These are phyloP conservation scores for Solanum dulcamara DNA, from an alignment of 257 asterid genomes.

Conservation along the genomic window DNA sequence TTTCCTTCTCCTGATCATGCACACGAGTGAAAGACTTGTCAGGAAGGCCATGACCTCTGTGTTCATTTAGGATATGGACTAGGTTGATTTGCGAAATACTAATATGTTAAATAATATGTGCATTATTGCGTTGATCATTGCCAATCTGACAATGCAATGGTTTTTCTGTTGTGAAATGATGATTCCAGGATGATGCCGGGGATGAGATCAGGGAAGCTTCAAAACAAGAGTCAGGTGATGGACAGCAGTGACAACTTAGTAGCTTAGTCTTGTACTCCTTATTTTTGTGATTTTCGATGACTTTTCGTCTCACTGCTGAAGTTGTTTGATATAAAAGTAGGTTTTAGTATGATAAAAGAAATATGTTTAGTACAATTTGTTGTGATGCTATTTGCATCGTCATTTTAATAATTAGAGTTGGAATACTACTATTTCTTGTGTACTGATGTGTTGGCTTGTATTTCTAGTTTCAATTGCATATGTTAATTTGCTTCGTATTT, in stretches of 20 bases:
- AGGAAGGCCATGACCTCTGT: neutral
- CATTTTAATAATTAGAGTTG: neutral
- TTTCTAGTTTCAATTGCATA: neutral
- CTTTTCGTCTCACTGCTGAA: neutral
- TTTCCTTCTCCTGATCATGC: neutral
- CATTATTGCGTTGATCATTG: neutral
- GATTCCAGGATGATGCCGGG: constrained; percentile 48
- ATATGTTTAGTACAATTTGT: neutral
- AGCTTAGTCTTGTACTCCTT: constrained; percentile 13
- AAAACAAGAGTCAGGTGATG: constrained; percentile 39
- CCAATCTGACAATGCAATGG: neutral
- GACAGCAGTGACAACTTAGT: constrained; percentile 24
- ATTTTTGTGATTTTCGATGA: neutral
- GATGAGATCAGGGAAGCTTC: constrained; percentile 61
- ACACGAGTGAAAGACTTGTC: neutral
- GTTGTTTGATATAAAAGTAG: neutral
- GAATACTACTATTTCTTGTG: neutral
- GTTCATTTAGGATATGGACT: neutral
- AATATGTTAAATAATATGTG: neutral
- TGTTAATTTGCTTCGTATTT: neutral
- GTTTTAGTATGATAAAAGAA: neutral
- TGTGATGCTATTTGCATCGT: neutral
- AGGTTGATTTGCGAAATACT: neutral
- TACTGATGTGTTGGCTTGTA: neutral
- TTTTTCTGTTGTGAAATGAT: neutral